Base-by-base conservation (phyloP, 2,329 filamentous ascomycete genomes). In the Fusarium denticulatum region DNA sequence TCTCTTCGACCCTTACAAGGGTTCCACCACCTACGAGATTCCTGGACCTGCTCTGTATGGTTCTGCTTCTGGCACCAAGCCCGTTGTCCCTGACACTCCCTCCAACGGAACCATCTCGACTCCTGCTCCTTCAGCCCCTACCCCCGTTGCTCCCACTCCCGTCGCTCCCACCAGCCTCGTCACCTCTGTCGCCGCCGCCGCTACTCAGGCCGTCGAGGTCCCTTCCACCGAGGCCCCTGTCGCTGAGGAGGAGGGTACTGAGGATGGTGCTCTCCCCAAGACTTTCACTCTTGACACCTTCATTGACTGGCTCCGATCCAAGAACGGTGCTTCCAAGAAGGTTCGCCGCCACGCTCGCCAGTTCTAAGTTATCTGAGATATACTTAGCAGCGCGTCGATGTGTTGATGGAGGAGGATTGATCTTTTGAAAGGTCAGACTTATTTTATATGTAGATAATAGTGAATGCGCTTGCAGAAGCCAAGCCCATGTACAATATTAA, bases 1-100 rank as follows among this genome's bases (percentile, higher is more conserved):
- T 59, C 67, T 76, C 55, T 81, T 82, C 61, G 77, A 81, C 65
- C 78, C 78, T 49, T 81, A 81, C 75, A 67, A 67, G 30, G 70
- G 69, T 2, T 26, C 78, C 34, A 70, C 56, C 20, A 74, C 64
- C 62, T 81, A 81, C 66, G 66, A 75, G 20, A 77, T 81, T 18
- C 78, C 79, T 18, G 78, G 79, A 10, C 78, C 79, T 57, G 71
- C 78, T 36, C 71, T 82, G 36, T 80, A 78, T 34, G 72, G 68
- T 13, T 69, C 73, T 28, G 70, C 70, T 26, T 70, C 67, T 43
- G 53, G 56, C 42, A 50, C 64, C 13, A 52, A 62, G 24, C 70
- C 76, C 5, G 28, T 64, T 26, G 39, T 69, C 37, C 70, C 72
- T 5, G 64, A 50, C 12, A 46, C 69, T 4, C 58, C 74, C 11